phyloP scores from a whole-genome alignment of 805 yeast genomes.

The Saturnispora ahearnii region DNA sequence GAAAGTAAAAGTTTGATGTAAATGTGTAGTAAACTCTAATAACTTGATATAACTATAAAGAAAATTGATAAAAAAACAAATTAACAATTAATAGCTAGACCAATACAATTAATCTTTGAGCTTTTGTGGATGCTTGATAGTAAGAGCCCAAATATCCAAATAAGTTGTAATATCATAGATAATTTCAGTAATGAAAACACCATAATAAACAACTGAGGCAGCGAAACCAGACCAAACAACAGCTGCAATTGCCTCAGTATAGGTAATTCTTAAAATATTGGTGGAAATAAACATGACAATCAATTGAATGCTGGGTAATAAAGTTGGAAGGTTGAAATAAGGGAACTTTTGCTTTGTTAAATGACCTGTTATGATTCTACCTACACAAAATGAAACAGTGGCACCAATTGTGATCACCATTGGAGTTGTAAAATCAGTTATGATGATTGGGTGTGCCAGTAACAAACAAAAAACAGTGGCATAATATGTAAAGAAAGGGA shows the following conservation, averaged over 20 bases:
- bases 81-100: neutral
- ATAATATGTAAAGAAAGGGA: slow-evolving; percentile 59
- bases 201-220: slow-evolving; percentile 56
- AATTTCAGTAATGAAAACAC: slow-evolving; percentile 65
- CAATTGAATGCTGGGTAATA: slow-evolving; percentile 50
- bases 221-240: slow-evolving; percentile 62
- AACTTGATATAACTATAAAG: too few species aligned
- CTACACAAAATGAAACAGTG: slow-evolving; percentile 77
- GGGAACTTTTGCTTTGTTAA: slow-evolving; percentile 78
- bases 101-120: slow-evolving; percentile 10
- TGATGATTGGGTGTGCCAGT: slow-evolving; percentile 42
- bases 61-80: neutral
- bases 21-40: too few species aligned
- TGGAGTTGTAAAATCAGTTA: slow-evolving; percentile 41
- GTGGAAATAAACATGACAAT: slow-evolving; percentile 28
- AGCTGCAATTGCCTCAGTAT: slow-evolving; percentile 37
- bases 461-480: slow-evolving; percentile 39
- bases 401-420: slow-evolving; percentile 63
- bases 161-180: slow-evolving; percentile 71
- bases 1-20: neutral
- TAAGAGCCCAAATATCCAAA: slow-evolving; percentile 77
- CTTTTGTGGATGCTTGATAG: slow-evolving; percentile 69
- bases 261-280: slow-evolving; percentile 28
- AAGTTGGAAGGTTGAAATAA: slow-evolving; percentile 56
- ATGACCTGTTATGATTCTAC: slow-evolving; percentile 82